These are phyloP conservation scores for Fomitopsis pinicola DNA, from an alignment of 1,284 basidiomycete genomes.

Conservation along the genomic window DNA sequence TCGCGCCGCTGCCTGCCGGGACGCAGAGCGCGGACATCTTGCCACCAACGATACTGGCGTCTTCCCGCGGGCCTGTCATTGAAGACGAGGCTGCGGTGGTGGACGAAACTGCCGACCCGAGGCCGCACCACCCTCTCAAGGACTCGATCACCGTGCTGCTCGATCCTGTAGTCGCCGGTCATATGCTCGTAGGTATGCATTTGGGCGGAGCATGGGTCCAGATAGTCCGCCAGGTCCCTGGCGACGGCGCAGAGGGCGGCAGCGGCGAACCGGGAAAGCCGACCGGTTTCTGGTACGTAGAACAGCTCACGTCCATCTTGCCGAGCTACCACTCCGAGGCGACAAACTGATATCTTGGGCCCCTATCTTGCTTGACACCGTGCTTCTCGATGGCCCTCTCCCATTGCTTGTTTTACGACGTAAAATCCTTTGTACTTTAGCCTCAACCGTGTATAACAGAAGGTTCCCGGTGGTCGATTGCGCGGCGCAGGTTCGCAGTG, in stretches of 20 bases:
- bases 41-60: conserved; percentile 34
- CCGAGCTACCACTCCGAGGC: conserved; percentile 27
- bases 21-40: conserved; percentile 35
- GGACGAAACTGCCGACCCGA: neutral
- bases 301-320: conserved; percentile 20
- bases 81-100: conserved; percentile 6
- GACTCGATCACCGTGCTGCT: conserved; percentile 55
- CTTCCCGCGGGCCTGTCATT: conserved; percentile 40
- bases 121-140: conserved; percentile 41
- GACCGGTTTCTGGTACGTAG: conserved; percentile 29
- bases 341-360: neutral
- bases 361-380: neutral
- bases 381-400: neutral
- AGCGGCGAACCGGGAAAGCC: conserved; percentile 20
- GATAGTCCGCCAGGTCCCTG: conserved; percentile 36
- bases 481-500: no score
- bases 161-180: conserved; percentile 38
- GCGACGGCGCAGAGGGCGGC: conserved; percentile 11
- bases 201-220: conserved; percentile 61
- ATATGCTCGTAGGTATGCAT: conserved; percentile 47
- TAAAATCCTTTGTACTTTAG: no score
- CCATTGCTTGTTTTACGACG: neutral
- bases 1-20: conserved; percentile 49
- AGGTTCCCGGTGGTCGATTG: no score
- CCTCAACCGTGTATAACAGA: no score